Evolutionary conservation across 805 yeast species (phyloP).

Genomic region (Cyberlindnera americana): DNA sequence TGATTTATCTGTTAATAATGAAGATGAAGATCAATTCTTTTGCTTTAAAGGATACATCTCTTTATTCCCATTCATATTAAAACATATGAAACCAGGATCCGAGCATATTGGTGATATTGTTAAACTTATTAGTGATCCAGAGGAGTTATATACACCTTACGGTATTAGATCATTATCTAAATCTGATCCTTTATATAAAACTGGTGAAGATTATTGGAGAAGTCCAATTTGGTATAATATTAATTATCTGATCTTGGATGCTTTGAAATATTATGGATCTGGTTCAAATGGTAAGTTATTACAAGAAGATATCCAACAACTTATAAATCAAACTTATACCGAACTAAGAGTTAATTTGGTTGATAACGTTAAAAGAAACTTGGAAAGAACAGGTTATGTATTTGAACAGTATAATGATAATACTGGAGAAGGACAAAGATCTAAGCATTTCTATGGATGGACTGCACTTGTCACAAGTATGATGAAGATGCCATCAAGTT

Average conservation of each 20-base stretch:
- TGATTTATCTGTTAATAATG: constrained; percentile 74
- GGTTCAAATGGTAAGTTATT: constrained; percentile 25
- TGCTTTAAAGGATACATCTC: constrained; percentile 91
- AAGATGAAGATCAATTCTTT: constrained; percentile 65
- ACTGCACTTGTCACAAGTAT: constrained; percentile 75
- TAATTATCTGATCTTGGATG: constrained; percentile 76
- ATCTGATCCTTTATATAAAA: constrained; percentile 59
- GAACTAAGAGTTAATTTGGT: constrained; percentile 66
- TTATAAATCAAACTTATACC: constrained; percentile 48
- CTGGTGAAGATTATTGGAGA: constrained; percentile 92
- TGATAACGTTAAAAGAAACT: constrained; percentile 61
- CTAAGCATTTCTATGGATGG: constrained; percentile 94
- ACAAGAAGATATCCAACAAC: constrained; percentile 26
- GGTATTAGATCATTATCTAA: constrained; percentile 84
- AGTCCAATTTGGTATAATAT: constrained; percentile 93
- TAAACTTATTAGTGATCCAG: constrained; percentile 60
- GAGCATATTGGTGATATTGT: constrained; percentile 49
- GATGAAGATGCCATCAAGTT: constrained; percentile 66
- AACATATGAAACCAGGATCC: constrained; percentile 51
- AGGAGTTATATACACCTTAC: constrained; percentile 68
- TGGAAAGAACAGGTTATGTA: constrained; percentile 73
- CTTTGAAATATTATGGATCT: constrained; percentile 54
- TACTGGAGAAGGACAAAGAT: constrained; percentile 75
- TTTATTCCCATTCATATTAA: constrained; percentile 77
- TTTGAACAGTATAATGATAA: constrained; percentile 88